These are phyloP conservation scores for Trichophyton verrucosum DNA, from an alignment of 2,329 filamentous ascomycete genomes.

Conservation along the genomic window DNA sequence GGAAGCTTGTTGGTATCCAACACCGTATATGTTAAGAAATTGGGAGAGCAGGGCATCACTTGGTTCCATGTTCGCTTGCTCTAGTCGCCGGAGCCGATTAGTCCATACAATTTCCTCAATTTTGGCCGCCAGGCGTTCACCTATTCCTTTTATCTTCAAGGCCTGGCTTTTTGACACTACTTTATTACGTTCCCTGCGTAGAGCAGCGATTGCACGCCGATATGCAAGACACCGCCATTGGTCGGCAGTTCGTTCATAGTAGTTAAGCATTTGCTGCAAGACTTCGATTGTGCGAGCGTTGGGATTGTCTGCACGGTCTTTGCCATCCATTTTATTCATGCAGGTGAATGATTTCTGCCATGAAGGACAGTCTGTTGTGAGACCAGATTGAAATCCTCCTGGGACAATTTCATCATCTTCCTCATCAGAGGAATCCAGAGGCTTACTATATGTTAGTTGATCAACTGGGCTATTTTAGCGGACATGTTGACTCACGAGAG, in stretches of 20 bases:
- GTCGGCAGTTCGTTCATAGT: constrained; percentile 64
- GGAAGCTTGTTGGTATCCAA: constrained; percentile 55
- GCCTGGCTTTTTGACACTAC: constrained; percentile 61
- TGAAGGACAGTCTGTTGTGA: constrained; percentile 1
- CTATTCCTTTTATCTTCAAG: constrained; percentile 53
- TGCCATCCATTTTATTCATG: constrained; percentile 44
- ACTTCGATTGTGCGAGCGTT: constrained; percentile 66
- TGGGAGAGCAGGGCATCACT: constrained; percentile 51
- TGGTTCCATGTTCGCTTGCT: constrained; percentile 56
- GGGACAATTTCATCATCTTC: constrained; percentile 14
- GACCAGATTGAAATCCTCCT: not conserved
- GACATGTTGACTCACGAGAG: not conserved
- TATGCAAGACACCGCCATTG: constrained; percentile 66
- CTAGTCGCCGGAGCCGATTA: constrained; percentile 56
- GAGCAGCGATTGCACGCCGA: constrained; percentile 59
- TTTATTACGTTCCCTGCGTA: constrained; percentile 52
- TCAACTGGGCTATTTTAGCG: not conserved
- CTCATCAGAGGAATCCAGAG: constrained; percentile 17
- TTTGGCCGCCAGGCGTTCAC: constrained; percentile 61
- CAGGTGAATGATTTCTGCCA: constrained; percentile 42
- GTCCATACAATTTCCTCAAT: constrained; percentile 82
- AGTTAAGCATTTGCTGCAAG: constrained; percentile 63
- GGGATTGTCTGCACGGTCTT: constrained; percentile 43
- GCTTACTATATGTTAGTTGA: not conserved
- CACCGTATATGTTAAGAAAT: constrained; percentile 71